Evolutionary conservation across 768 basidiomycete genomes (phyloP).

Genomic region (Chalciporus chontae): DNA sequence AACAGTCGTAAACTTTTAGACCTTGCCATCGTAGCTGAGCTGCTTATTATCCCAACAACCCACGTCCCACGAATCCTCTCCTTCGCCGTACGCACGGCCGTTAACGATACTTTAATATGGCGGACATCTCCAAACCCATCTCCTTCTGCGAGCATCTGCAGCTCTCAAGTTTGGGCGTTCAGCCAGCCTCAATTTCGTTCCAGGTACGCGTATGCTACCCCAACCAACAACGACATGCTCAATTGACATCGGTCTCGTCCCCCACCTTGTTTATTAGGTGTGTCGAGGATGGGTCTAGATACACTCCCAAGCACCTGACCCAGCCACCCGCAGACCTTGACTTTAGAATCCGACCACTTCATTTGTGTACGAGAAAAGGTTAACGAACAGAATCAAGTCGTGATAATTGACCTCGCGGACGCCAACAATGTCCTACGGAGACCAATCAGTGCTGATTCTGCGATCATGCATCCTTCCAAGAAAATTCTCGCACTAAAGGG

Average conservation of each 20-base stretch:
- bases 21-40: constrained; percentile 12
- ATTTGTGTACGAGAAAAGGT: constrained; percentile 97
- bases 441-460: constrained; percentile 97
- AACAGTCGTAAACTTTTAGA: constrained; percentile 30
- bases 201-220: constrained; percentile 59
- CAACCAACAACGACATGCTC: constrained; percentile 12
- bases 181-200: constrained; percentile 96
- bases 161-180: constrained; percentile 92
- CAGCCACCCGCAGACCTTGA: constrained; percentile 62
- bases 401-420: constrained; percentile 96
- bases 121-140: constrained; percentile 61
- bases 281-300: constrained; percentile 1
- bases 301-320: neutral
- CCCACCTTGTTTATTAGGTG: constrained; percentile 17
- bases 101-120: constrained; percentile 24
- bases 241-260: constrained; percentile 6
- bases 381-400: constrained; percentile 94
- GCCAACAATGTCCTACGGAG: constrained; percentile 95
- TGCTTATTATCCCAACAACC: constrained; percentile 20
- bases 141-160: constrained; percentile 89
- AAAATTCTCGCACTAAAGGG: constrained; percentile 97
- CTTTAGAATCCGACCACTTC: constrained; percentile 96
- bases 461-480: constrained; percentile 96
- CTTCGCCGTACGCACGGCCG: constrained; percentile 14
- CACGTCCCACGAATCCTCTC: constrained; percentile 17